These are phyloP conservation scores for Penicillium sp. DNA, from an alignment of 2,329 filamentous ascomycete genomes.

Conservation along the genomic window DNA sequence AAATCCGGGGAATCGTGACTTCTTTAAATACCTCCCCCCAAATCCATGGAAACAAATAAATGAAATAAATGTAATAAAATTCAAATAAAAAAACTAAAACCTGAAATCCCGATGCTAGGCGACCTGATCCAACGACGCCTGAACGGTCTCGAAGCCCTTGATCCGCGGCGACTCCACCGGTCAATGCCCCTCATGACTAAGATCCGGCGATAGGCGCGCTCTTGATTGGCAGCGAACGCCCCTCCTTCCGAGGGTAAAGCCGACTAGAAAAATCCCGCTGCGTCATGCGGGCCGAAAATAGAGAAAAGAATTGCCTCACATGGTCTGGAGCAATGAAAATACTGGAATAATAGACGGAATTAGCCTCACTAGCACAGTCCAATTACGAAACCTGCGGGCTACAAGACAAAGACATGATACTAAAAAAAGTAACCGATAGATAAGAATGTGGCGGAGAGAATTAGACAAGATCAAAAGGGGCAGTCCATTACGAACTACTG, in stretches of 20 bases:
- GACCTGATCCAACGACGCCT: slow-evolving; percentile 1
- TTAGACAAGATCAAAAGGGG: background rate
- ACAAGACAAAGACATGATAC: slow-evolving; percentile 2
- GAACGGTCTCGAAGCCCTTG: slow-evolving; percentile 20
- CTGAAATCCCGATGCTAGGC: slow-evolving; percentile 21
- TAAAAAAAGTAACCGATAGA: slow-evolving; percentile 3
- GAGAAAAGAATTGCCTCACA: slow-evolving; percentile 24
- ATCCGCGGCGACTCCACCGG: slow-evolving; percentile 16
- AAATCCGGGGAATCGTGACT: slow-evolving; percentile 24
- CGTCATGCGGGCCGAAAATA: slow-evolving; percentile 30
- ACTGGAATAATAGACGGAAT: background rate
- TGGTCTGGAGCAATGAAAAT: slow-evolving; percentile 7
- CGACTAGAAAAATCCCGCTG: slow-evolving; percentile 26
- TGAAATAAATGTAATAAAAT: background rate
- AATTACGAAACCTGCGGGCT: background rate
- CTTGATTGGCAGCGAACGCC: slow-evolving; percentile 21
- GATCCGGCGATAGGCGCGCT: slow-evolving; percentile 15
- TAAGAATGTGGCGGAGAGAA: slow-evolving; percentile 1
- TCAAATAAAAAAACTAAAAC: background rate
- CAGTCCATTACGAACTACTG: background rate
- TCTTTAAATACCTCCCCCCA: slow-evolving; percentile 14
- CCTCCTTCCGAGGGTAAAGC: slow-evolving; percentile 23
- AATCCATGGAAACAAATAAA: background rate
- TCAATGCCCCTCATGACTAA: slow-evolving; percentile 20
- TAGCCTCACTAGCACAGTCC: background rate